These are phyloP conservation scores for Geotrichum cucujoidarum DNA, from an alignment of 1,139 yeast genomes.

Conservation along the genomic window DNA sequence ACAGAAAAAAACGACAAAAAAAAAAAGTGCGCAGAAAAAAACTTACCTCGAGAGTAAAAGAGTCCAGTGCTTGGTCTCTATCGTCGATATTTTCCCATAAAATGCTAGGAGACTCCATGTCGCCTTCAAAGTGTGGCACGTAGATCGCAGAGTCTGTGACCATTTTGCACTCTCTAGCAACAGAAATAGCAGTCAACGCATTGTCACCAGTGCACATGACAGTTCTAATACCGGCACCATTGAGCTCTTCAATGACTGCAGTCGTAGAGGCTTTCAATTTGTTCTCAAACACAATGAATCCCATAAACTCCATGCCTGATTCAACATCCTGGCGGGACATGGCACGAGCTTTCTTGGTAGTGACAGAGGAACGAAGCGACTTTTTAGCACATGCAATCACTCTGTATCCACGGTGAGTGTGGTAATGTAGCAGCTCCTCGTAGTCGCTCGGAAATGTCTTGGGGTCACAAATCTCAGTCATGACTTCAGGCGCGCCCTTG, in stretches of 20 bases:
- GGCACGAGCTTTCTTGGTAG: conserved; percentile 41
- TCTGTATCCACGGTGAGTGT: conserved; percentile 90
- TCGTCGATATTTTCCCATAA: conserved; percentile 42
- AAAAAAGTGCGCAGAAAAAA: conserved; percentile 9
- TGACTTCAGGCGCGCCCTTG: conserved; percentile 98
- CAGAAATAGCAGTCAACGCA: conserved; percentile 88
- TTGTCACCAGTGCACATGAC: conserved; percentile 98
- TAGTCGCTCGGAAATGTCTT: conserved; percentile 69
- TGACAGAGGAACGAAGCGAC: conserved; percentile 38
- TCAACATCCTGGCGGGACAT: conserved; percentile 61
- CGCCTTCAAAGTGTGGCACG: conserved; percentile 53
- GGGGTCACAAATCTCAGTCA: conserved; percentile 67
- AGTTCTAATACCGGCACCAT: conserved; percentile 68
- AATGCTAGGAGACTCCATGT: conserved; percentile 20
- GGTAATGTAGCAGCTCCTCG: conserved; percentile 67
- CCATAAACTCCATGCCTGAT: conserved; percentile 62
- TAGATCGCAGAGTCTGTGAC: conserved; percentile 47
- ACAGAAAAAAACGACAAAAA: not conserved
- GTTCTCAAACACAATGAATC: conserved; percentile 89
- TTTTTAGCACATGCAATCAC: conserved; percentile 92
- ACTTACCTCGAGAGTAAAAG: conserved; percentile 53
- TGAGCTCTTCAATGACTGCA: conserved; percentile 54
- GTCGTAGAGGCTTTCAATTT: conserved; percentile 69
- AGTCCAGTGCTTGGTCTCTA: conserved; percentile 46
- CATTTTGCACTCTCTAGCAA: conserved; percentile 77